Base-by-base conservation (phyloP, 805 yeast genomes). In the Candida sanyiensis region DNA sequence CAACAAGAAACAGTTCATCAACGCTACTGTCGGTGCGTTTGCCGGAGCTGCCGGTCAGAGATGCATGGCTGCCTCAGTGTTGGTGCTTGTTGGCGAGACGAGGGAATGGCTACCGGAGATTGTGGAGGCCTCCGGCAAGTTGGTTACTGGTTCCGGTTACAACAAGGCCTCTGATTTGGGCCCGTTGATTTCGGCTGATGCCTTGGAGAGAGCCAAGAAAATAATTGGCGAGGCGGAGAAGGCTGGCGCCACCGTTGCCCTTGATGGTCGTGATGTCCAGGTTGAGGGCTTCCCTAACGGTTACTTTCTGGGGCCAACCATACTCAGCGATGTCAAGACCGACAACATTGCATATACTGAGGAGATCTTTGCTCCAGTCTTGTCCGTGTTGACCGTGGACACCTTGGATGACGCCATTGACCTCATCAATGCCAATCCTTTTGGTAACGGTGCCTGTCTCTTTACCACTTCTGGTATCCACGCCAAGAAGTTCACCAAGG, bases 41-140 rank as follows among this genome's bases (percentile, higher is more conserved):
- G 83, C 83, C 52, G 88, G 89, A 28, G 89, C 89, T 43, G 88
- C 88, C 19, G 89, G 89, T 39, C 88, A 81, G 67, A 73, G 89
- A 57, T 81, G 89, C 61, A 81, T 81, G 89, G 88, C 88, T 8
- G 77, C 83, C 34, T 75, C 83, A 9, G 86, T 78, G 5, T 66
- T 82, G 40, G 84, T 81, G 11, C 72, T 85, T 11, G 87, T 82
- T 15, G 88, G 88, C 13, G 46, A 49, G 22, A 66, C 83, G 38
- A 70, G 70, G 54, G 71, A 71, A 40, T 81, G 87, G 88, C 61
- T 81, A 36, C 46, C 60, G 18, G 88, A 80, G 35, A 63, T 81
- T 38, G 71, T 75, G 23, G 66, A 58, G 28, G 78, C 74, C 33
- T 84, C 88, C 15, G 64, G 69, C 47, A 55, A 62, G 45, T 71